Conservation (phyloP, 169 alveolate genomes). For the Sarcocystis neurona region DNA sequence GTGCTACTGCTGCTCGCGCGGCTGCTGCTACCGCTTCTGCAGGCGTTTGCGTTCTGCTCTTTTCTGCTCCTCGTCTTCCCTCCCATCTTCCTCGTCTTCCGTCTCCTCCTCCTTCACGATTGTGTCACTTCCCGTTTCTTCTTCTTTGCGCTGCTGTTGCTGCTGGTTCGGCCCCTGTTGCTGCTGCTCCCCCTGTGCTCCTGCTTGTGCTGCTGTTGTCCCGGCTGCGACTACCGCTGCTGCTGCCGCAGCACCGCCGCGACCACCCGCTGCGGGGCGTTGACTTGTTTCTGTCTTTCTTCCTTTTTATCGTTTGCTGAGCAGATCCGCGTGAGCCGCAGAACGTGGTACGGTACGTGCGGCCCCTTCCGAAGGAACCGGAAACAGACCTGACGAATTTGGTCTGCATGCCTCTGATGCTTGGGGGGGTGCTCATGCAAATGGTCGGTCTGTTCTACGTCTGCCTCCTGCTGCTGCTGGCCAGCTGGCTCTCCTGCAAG, state of each 20-base stretch:
- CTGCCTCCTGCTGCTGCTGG: background rate
- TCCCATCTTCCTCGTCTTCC: background rate
- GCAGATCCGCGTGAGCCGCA: conserved; percentile 15
- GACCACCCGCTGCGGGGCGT: too few species aligned
- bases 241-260: too few species aligned
- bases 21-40: background rate
- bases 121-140: background rate
- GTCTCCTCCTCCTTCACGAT: background rate
- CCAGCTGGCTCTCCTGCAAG: conserved; percentile 1
- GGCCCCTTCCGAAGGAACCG: conserved; percentile 8
- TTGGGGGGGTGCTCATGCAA: background rate
- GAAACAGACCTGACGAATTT: background rate
- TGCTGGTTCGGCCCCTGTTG: background rate
- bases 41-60: background rate
- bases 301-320: background rate
- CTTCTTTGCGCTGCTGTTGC: too few species aligned
- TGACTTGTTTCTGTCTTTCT: too few species aligned
- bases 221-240: background rate
- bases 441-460: background rate
- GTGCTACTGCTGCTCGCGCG: too few species aligned
- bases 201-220: too few species aligned
- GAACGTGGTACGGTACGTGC: background rate
- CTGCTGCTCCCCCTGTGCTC: too few species aligned
- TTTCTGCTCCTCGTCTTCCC: background rate
- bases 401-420: background rate